Base-by-base conservation (phyloP, 106 monocot species). In the Hemerocallis citrina region DNA sequence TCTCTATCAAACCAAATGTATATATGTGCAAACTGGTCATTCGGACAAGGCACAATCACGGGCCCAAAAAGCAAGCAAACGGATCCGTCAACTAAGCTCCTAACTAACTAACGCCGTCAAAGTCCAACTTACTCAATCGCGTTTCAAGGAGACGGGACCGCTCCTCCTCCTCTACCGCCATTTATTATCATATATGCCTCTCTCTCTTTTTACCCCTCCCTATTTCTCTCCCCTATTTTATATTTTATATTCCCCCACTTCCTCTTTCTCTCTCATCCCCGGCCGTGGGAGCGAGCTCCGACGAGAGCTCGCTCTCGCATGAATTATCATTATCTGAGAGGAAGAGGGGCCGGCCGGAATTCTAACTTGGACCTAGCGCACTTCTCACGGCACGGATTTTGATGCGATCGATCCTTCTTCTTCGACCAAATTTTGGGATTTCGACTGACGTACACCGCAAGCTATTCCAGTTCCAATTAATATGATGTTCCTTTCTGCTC, bases 361-460 rank as follows among this genome's bases (percentile, higher is more conserved):
- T n/a, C n/a, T n/a, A n/a, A n/a, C n/a, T n/a, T n/a, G n/a, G n/a
- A n/a, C n/a, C n/a, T n/a, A n/a, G n/a, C n/a, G n/a, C n/a, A n/a
- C n/a, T n/a, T n/a, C n/a, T n/a, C 54, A 32, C 54, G 54, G 54
- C 54, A 32, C 54, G 27, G 7, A 54, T 54, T 29, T 54, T 54
- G 54, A 54, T n/a, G 54, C 4, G 54, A 32, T 54, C 5, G n/a
- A n/a, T n/a, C n/a, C n/a, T n/a, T n/a, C n/a, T n/a, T 20, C 54
- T 32, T 54, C 54, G 14, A 29, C 54, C 31, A 50, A 50, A n/a
- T 27, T 11, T 47, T 22, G 4, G 5, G 5, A 19, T 47, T 10
- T 47, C 10, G 23, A 29, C 17, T 32, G 16, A 5, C 54, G 54
- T 54, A 12, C 54, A 32, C 54, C 31, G 54, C 54, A 32, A 54